These are phyloP conservation scores for Xylaria grammica DNA, from an alignment of 495 filamentous ascomycete genomes.

Conservation along the genomic window DNA sequence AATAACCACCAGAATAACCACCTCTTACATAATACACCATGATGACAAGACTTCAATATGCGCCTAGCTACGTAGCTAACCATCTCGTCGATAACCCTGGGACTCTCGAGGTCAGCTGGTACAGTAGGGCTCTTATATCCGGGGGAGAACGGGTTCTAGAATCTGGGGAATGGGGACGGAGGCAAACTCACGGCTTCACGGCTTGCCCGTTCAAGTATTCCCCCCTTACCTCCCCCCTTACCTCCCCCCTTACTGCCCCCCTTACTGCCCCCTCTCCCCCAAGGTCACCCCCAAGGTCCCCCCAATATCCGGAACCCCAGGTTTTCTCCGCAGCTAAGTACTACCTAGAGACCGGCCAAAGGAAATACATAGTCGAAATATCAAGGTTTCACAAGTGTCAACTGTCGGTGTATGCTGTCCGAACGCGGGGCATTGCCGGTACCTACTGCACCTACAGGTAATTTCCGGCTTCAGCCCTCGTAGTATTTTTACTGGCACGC, in stretches of 20 bases:
- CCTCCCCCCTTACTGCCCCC: background rate
- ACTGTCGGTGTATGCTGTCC: background rate
- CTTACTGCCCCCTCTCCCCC: no score
- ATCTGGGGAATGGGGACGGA: background rate
- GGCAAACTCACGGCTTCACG: background rate
- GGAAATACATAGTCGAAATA: background rate
- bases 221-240: background rate
- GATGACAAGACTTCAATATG: no score
- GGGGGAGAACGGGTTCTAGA: background rate
- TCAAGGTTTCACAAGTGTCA: background rate
- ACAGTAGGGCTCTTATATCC: background rate
- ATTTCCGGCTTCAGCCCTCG: no score
- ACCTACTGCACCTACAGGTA: no score
- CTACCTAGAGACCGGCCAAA: background rate
- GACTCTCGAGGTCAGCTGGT: no score
- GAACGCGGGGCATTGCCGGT: no score
- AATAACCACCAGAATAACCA: no score
- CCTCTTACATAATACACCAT: no score
- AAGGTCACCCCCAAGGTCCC: no score
- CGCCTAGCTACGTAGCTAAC: no score
- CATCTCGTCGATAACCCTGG: no score
- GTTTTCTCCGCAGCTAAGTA: background rate
- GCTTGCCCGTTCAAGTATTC: background rate
- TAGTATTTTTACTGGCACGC: no score
- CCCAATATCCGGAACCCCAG: conserved; percentile 2